Conservation (phyloP, 768 basidiomycete species). For the Neoboletus subvelutipes region DNA sequence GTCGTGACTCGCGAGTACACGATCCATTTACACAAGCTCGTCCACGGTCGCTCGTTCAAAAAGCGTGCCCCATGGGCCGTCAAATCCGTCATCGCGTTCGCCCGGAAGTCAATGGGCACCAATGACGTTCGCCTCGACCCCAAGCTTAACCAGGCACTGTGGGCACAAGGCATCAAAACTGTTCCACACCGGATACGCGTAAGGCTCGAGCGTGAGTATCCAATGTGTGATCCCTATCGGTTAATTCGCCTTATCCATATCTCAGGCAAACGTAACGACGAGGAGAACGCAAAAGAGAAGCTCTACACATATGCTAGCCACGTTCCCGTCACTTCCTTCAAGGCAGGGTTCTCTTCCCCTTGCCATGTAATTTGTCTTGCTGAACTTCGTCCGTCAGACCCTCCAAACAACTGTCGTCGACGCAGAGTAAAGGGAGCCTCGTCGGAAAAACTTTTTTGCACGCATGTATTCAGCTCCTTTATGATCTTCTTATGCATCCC, state of each 20-base stretch:
- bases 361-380: neutral
- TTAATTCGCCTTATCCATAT: neutral
- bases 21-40: constrained; percentile 94
- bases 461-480: constrained; percentile 18
- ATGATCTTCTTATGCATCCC: constrained; percentile 27
- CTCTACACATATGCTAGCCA: constrained; percentile 89
- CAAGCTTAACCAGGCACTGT: constrained; percentile 93
- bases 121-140: constrained; percentile 92
- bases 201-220: constrained; percentile 82
- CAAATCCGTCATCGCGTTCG: constrained; percentile 91
- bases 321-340: constrained; percentile 78
- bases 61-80: constrained; percentile 96
- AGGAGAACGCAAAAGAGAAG: constrained; percentile 98
- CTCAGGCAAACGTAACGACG: constrained; percentile 95
- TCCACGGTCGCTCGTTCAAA: constrained; percentile 93
- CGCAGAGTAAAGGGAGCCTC: constrained; percentile 54
- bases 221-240: neutral
- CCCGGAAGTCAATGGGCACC: constrained; percentile 95
- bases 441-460: constrained; percentile 10
- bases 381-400: constrained; percentile 47
- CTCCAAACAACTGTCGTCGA: constrained; percentile 84
- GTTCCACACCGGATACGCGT: constrained; percentile 91
- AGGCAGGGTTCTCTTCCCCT: constrained; percentile 50
- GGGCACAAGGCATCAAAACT: constrained; percentile 91
- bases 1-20: constrained; percentile 99